Base-by-base conservation (phyloP, 2,329 filamentous ascomycete species). In the Sordariomycetes sp. region DNA sequence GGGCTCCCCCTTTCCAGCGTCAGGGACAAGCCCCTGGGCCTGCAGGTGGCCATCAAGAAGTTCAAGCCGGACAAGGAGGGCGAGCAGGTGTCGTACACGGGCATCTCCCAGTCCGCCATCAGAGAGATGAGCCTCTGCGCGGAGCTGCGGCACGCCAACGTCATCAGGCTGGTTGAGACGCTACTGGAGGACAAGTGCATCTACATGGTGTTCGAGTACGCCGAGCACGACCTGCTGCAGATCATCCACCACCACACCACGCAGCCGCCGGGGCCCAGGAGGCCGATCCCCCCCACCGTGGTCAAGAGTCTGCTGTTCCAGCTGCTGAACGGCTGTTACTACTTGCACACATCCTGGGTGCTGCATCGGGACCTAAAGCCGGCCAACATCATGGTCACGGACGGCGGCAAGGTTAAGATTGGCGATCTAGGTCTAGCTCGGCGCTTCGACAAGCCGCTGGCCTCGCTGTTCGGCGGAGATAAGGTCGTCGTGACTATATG, bases 21-120 rank as follows among this genome's bases (percentile, higher is more conserved):
- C n/a, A 31, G 17, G 16, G 34, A 36, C 17, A 49, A 49, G 30
- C 44, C 49, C 75, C 79, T 47, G 66, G 79, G 55, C 63, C 76
- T 33, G 42, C 86, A 94, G 51, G 95, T 94, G 53, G 92, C 92
- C 47, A 98, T 98, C 67, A 98, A 98, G 57, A 98, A 98, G 75
- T 94, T 95, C 75, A 95, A 95, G 66, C 88, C 88, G 7, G 92
- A 98, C 60, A 98, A 96, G 64, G 92, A 98, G 61, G 92, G 92
- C 37, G 92, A 98, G 58, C 76, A 83, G 48, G 68, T 95, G 30
- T 84, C 93, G 49, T 98, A 98, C 59, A 96, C 92, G 0, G 92
- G 92, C 41, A 94, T 98, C 44, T 96, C 92, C 1, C 92, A 98
- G 58, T 95, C 88, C 11, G 92, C 92, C 5, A 86, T 95, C 44